A percentile compares a stretch with the other conserved stretches of the same genome.
These are phyloP conservation scores for Podospora didyma DNA, from an alignment of 495 filamentous ascomycete species.

Conservation along the genomic window DNA sequence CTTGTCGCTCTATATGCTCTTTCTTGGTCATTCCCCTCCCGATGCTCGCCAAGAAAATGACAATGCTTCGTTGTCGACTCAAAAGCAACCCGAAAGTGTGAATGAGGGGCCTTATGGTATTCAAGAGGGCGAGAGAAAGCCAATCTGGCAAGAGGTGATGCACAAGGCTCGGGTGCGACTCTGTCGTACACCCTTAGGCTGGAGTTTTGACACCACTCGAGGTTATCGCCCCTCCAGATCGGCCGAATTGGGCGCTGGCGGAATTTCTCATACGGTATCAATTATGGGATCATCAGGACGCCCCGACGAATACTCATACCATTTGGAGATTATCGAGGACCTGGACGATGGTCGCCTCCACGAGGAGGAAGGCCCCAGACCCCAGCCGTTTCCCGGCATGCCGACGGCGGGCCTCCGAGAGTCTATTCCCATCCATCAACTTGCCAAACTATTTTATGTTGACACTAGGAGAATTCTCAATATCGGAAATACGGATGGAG, in stretches of 20 bases:
- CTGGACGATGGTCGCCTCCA: constrained; percentile 88
- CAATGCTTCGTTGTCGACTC: constrained; percentile 18
- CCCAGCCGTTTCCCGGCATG: constrained; percentile 70
- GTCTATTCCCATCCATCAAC: constrained; percentile 80
- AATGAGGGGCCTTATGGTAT: constrained; percentile 38
- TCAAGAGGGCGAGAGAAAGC: constrained; percentile 56
- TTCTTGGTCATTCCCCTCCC: constrained; percentile 61
- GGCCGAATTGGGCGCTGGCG: not conserved
- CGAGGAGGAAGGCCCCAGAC: constrained; percentile 63
- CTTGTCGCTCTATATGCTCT: constrained; percentile 95
- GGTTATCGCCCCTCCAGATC: constrained; percentile 15
- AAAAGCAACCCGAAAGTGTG: not conserved
- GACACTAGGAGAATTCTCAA: constrained; percentile 93
- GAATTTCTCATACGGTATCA: not conserved
- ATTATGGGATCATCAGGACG: not conserved
- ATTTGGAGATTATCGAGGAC: constrained; percentile 86
- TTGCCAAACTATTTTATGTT: constrained; percentile 96
- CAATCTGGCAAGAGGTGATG: constrained; percentile 96
- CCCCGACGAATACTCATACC: constrained; percentile 76
- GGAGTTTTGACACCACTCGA: constrained; percentile 22
- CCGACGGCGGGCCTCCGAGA: constrained; percentile 74
- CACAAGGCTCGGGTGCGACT: constrained; percentile 89
- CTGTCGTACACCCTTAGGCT: constrained; percentile 44
- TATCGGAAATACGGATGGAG: constrained; percentile 72
- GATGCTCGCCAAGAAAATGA: constrained; percentile 20